These are phyloP conservation scores for Skeletonema marinoi DNA, from an alignment of 108 stramenopile species.

Conservation along the genomic window DNA sequence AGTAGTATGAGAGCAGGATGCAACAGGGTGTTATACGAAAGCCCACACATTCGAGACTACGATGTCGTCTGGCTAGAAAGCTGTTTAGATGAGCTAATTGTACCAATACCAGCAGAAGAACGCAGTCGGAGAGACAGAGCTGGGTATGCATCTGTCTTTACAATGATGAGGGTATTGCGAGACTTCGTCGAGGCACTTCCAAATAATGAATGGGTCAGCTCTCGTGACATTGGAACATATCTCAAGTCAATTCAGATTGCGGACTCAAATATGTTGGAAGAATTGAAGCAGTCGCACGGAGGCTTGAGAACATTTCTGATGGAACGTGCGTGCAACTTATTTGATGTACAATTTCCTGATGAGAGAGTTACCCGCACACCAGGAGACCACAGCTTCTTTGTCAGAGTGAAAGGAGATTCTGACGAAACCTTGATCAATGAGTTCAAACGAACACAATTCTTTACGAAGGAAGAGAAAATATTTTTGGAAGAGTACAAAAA, in stretches of 20 bases:
- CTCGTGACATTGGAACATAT: conserved; percentile 73
- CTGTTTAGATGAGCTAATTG: conserved; percentile 63
- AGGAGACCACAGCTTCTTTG: conserved; percentile 50
- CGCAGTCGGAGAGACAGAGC: conserved; percentile 34
- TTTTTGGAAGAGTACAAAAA: conserved; percentile 52
- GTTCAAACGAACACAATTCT: conserved; percentile 48
- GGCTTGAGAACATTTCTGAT: conserved; percentile 61
- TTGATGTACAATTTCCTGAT: conserved; percentile 36
- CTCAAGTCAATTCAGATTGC: conserved; percentile 62
- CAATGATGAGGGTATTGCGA: conserved; percentile 62
- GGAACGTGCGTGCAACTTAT: conserved; percentile 37
- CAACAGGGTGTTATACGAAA: conserved; percentile 67
- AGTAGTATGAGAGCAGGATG: conserved; percentile 67
- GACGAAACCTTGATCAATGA: conserved; percentile 35
- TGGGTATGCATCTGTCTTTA: conserved; percentile 51
- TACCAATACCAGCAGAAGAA: conserved; percentile 42
- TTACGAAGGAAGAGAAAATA: conserved; percentile 50
- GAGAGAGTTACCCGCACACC: not conserved
- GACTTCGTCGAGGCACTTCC: conserved; percentile 68
- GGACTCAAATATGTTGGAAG: conserved; percentile 63
- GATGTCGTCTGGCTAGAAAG: conserved; percentile 80
- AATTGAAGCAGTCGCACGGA: conserved; percentile 65
- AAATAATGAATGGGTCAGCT: conserved; percentile 49
- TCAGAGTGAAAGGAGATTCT: conserved; percentile 31
- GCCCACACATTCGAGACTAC: conserved; percentile 73